Evolutionary conservation across 257 asterid genomes (phyloP).

Genomic region (Forsythia suspensa): DNA sequence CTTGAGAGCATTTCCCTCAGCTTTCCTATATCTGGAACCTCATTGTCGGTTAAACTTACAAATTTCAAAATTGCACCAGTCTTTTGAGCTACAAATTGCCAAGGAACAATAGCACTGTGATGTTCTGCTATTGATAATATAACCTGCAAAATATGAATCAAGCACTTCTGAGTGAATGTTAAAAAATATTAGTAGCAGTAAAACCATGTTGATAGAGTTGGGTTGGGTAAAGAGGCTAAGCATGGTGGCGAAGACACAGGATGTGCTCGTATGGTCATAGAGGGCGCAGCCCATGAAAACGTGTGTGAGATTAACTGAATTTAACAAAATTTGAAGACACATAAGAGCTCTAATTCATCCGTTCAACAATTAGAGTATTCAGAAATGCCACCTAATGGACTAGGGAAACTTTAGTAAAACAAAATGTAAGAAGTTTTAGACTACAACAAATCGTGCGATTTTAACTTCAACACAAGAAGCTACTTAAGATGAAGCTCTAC

Average conservation of each 20-base stretch:
- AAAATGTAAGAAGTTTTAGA: neutral
- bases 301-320: neutral
- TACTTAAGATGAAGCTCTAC: neutral
- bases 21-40: slow-evolving; percentile 74
- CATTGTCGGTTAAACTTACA: slow-evolving; percentile 64
- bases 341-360: neutral
- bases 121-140: slow-evolving; percentile 86
- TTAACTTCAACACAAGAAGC: neutral
- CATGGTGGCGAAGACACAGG: neutral
- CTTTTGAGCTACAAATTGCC: slow-evolving; percentile 98
- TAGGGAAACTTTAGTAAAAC: neutral
- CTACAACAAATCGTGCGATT: neutral
- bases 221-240: neutral
- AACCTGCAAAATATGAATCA: slow-evolving; percentile 49
- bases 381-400: neutral
- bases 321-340: neutral
- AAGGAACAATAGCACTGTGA: slow-evolving; percentile 97
- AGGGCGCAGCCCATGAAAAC: neutral
- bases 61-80: slow-evolving; percentile 84
- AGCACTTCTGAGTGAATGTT: slow-evolving; percentile 21
- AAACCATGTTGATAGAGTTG: neutral
- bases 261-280: neutral
- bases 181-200: neutral
- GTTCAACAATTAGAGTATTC: neutral
- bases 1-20: slow-evolving; percentile 60